Evolutionary conservation across 805 yeast species (phyloP).

Genomic region (Yamadazyma ubonensis): DNA sequence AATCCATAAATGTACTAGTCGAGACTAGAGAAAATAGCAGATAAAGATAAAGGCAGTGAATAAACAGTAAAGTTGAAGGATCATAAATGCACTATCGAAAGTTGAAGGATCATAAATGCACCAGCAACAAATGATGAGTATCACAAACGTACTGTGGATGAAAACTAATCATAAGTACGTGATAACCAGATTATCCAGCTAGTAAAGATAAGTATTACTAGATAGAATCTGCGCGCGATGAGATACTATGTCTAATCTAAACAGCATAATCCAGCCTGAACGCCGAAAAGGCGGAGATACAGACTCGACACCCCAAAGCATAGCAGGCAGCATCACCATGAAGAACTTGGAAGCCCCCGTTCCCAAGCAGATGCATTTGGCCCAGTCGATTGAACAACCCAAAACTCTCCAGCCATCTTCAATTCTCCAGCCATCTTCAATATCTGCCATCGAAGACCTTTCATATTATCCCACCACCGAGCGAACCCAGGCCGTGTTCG

Average conservation of each 20-base stretch:
- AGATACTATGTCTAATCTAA: constrained; percentile 12
- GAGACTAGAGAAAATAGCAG: no score
- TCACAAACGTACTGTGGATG: no score
- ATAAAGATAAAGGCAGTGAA: no score
- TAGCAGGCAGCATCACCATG: constrained; percentile 65
- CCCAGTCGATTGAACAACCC: not conserved
- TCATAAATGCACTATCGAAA: no score
- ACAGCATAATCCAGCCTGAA: constrained; percentile 61
- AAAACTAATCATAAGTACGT: no score
- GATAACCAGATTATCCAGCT: no score
- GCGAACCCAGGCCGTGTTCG: constrained; percentile 51
- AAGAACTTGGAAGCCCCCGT: constrained; percentile 64
- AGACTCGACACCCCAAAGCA: constrained; percentile 64
- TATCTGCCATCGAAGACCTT: constrained; percentile 42
- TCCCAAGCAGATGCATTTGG: constrained; percentile 17
- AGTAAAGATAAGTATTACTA: no score
- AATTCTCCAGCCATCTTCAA: constrained; percentile 10
- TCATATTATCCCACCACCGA: constrained; percentile 63
- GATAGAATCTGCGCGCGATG: constrained; percentile 7
- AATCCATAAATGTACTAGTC: no score
- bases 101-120: no score
- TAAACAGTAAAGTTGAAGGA: no score
- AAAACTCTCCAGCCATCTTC: not conserved
- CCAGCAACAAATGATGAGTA: no score
- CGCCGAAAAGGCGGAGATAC: constrained; percentile 63